These are phyloP conservation scores for Leishmania tarentolae DNA, from an alignment of 208 protist species.

Conservation along the genomic window DNA sequence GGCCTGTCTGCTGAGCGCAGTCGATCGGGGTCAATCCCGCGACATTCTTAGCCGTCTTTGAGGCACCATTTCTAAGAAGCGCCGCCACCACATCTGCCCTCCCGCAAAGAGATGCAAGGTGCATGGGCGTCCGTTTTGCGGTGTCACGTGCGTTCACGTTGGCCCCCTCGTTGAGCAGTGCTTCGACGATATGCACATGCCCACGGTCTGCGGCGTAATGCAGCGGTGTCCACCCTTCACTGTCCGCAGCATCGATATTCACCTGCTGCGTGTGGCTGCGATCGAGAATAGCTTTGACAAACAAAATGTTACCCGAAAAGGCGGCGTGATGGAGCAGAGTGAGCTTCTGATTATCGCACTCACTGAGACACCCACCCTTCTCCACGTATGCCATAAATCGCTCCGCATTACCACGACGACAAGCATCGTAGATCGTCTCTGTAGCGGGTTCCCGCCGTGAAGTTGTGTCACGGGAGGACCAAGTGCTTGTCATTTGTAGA, in stretches of 20 bases:
- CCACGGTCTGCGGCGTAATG: slow-evolving; percentile 89
- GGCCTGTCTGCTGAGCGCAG: slow-evolving; percentile 45
- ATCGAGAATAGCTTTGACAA: slow-evolving; percentile 51
- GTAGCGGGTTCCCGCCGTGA: slow-evolving; percentile 7
- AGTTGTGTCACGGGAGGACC: background rate
- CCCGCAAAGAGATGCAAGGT: slow-evolving; percentile 68
- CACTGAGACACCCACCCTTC: slow-evolving; percentile 78
- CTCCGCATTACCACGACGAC: slow-evolving; percentile 44
- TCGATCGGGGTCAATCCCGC: slow-evolving; percentile 59
- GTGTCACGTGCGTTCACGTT: slow-evolving; percentile 72
- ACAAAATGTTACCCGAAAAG: slow-evolving; percentile 54
- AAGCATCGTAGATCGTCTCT: slow-evolving; percentile 83
- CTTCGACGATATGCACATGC: slow-evolving; percentile 30
- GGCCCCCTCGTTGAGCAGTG: slow-evolving; percentile 68
- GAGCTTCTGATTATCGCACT: slow-evolving; percentile 71
- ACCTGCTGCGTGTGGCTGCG: slow-evolving; percentile 34
- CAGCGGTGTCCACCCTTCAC: slow-evolving; percentile 84
- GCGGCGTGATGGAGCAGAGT: slow-evolving; percentile 87
- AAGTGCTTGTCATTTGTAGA: background rate
- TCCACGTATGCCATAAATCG: slow-evolving; percentile 62
- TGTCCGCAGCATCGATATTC: slow-evolving; percentile 67
- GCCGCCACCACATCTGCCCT: slow-evolving; percentile 35
- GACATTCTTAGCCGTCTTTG: slow-evolving; percentile 59
- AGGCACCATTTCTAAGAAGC: slow-evolving; percentile 56
- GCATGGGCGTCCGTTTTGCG: slow-evolving; percentile 72